Evolutionary conservation across 768 basidiomycete species (phyloP), one percentile per base, ranked within the genome.

Genomic region (Leccinellum rugosiceps): DNA sequence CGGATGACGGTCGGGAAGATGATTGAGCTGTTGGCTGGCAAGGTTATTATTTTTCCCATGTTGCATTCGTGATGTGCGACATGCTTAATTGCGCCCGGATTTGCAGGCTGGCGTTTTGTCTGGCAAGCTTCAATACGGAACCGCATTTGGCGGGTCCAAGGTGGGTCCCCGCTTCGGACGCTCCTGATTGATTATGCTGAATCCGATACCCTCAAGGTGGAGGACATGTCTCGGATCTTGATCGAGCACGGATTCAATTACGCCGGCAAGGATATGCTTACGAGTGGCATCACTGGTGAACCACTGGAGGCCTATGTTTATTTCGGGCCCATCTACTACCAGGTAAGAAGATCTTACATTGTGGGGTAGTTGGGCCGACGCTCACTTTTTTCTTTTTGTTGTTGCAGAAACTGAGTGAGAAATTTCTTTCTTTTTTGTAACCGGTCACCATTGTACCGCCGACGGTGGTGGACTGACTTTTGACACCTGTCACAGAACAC

Each of bases 1-100:
- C 91, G 96, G 54, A 98, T 95, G 94, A 99, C 97, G 25, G 97
- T 99, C 28, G 97, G 97, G 50, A 99, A 99, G 78, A 99, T 99
- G 97, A 97, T 99, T 53, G 97, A 99, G 74, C 79, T 98, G 21
- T 76, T 99, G 31, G 91, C 94, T 13, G 96, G 97, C 51, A 99
- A 99, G 83, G 92, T 90, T 56, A n/a, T 15, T 34, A 11, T 15
- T 34, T 6, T 23, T 21, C 31, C 15, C 14, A 30, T 38, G 13
- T 19, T 10, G 14, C 30, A 0, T 50, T 31, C 19, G 6, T 7
- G 13, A 19, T 10, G 21, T 34, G 9, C 31, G 49, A n/a, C 9
- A n/a, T 13, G 10, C 6, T 9, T 32, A 19, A 38, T 28, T 44
- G 23, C 26, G 45, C 6, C n/a, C 41, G 41, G 19, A 19, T 43